Percentiles rank a stretch among this genome's conserved stretches.
Evolutionary conservation across 352 stramenopile species (phyloP).

Genomic region (Pythium volutum): DNA sequence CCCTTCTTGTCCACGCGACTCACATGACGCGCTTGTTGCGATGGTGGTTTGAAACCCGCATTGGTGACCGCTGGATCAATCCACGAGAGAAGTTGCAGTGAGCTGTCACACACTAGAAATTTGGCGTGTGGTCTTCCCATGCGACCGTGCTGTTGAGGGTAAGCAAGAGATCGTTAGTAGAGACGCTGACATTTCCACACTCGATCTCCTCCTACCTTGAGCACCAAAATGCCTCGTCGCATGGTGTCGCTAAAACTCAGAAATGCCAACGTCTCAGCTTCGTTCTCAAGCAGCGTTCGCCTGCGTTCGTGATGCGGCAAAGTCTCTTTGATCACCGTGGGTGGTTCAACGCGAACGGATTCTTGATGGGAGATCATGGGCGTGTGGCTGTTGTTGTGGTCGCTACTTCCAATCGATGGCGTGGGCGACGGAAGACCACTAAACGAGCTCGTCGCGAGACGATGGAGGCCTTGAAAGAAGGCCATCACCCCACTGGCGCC

Average conservation of each 20-base stretch:
- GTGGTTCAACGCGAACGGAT: neutral
- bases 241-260: constrained; percentile 18
- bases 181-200: neutral
- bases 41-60: constrained; percentile 8
- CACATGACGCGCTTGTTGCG: neutral
- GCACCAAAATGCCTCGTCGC: constrained; percentile 11
- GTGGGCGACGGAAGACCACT: constrained; percentile 6
- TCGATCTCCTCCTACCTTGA: constrained; percentile 11
- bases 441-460: neutral
- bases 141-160: constrained; percentile 17
- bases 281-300: neutral
- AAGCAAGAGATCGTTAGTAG: neutral
- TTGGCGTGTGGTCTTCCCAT: constrained; percentile 25
- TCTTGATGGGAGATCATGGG: neutral
- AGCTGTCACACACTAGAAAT: constrained; percentile 20
- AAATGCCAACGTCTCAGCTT: neutral
- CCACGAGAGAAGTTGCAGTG: constrained; percentile 14
- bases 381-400: neutral
- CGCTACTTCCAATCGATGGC: neutral
- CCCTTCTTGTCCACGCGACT: constrained; percentile 12
- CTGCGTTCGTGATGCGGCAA: neutral
- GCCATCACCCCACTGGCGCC: constrained; percentile 12
- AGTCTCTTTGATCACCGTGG: neutral
- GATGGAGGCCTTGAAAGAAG: constrained; percentile 24
- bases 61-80: constrained; percentile 21